Conservation (phyloP, 352 stramenopile genomes). For the Pythium utonaiense region DNA sequence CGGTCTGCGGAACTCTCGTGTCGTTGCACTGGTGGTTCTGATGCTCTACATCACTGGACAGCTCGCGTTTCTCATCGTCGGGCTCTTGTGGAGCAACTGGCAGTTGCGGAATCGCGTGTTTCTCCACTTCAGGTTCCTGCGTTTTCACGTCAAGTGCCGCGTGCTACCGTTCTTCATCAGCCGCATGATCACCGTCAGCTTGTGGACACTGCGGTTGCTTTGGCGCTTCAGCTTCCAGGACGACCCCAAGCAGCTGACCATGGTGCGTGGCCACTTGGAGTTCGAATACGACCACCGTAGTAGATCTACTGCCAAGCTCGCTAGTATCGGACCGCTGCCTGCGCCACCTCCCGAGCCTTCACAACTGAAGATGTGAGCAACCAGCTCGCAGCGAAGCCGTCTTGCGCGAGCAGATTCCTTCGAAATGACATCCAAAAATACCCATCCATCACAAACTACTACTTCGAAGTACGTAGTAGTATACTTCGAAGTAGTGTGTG, state of each 20-base stretch:
- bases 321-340: too few relatives aligned
- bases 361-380: too few relatives aligned
- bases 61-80: background rate
- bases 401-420: too few relatives aligned
- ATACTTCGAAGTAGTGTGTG: too few relatives aligned
- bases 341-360: too few relatives aligned
- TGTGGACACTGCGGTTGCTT: constrained; percentile 21
- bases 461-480: too few relatives aligned
- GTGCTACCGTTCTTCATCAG: constrained; percentile 21
- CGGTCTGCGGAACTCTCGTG: background rate
- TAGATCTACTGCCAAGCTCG: too few relatives aligned
- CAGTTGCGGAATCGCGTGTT: background rate
- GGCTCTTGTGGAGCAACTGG: background rate
- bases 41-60: constrained; percentile 2
- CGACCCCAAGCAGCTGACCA: constrained; percentile 5
- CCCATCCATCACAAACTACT: too few relatives aligned
- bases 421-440: too few relatives aligned
- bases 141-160: constrained; percentile 7
- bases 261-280: constrained; percentile 22
- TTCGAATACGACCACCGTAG: constrained; percentile 15
- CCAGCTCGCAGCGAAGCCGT: too few relatives aligned
- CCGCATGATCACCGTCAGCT: constrained; percentile 11
- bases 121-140: background rate
- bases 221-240: constrained; percentile 11
- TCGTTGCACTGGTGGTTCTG: background rate